Conservation (phyloP, 1,284 basidiomycete genomes). For the Ceratobasidium sp. region DNA sequence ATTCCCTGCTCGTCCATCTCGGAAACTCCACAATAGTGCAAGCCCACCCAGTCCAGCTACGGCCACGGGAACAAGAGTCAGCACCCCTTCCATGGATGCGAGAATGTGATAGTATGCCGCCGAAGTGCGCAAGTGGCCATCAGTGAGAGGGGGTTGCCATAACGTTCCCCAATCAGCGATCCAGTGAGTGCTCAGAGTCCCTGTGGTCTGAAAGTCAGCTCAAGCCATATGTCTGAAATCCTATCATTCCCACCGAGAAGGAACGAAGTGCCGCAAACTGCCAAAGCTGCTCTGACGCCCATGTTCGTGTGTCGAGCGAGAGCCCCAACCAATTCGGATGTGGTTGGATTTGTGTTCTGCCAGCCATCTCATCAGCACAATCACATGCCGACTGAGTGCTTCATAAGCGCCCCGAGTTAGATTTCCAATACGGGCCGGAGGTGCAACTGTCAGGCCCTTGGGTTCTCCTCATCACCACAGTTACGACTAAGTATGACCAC, state of each 20-base stretch:
- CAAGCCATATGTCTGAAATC: not conserved
- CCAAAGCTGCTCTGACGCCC: constrained; percentile 70
- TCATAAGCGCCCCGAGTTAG: not conserved
- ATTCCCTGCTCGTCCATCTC: constrained; percentile 75
- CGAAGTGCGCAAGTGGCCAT: constrained; percentile 76
- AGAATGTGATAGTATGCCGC: constrained; percentile 78
- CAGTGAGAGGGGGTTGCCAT: constrained; percentile 80
- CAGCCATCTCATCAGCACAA: constrained; percentile 19
- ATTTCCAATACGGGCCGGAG: constrained; percentile 20
- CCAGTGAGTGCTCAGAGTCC: constrained; percentile 81
- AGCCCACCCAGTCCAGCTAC: constrained; percentile 64
- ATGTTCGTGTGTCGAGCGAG: constrained; percentile 49
- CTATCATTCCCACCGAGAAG: constrained; percentile 65
- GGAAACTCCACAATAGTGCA: constrained; percentile 74
- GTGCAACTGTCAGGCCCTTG: not conserved
- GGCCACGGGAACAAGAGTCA: constrained; percentile 61
- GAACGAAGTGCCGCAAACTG: constrained; percentile 75
- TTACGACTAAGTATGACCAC: constrained; percentile 25
- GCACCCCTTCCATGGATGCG: constrained; percentile 62
- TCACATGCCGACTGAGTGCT: constrained; percentile 9
- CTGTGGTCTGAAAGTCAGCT: constrained; percentile 52
- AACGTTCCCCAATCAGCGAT: constrained; percentile 81
- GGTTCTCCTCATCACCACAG: constrained; percentile 3
- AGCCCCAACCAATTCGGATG: not conserved
- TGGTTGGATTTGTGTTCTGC: constrained; percentile 18